These are phyloP conservation scores for Cudoniella acicularis DNA, from an alignment of 495 filamentous ascomycete genomes.

Conservation along the genomic window DNA sequence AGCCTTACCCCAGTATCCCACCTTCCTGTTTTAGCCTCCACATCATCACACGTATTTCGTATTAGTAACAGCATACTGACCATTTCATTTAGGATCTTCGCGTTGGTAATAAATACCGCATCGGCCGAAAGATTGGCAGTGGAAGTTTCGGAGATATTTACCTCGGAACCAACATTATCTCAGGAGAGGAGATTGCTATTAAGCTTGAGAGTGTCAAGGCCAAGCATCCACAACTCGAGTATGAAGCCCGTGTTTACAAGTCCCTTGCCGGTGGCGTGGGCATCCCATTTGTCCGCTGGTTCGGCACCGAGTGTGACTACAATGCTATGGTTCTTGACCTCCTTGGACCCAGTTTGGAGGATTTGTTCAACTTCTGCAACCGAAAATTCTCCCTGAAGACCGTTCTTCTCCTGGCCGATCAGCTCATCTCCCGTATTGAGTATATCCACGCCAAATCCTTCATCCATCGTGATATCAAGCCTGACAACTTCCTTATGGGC, in stretches of 20 bases:
- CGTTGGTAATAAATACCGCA: conserved; percentile 99
- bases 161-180: conserved; percentile 99
- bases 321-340: conserved; percentile 99
- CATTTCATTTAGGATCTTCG: conserved; percentile 76
- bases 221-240: conserved; percentile 99
- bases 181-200: conserved; percentile 98
- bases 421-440: conserved; percentile 98
- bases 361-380: conserved; percentile 99
- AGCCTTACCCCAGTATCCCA: conserved; percentile 16
- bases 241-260: conserved; percentile 99
- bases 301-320: conserved; percentile 99
- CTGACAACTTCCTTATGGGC: conserved; percentile 99
- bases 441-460: conserved; percentile 99
- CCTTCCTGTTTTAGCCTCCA: conserved; percentile 6
- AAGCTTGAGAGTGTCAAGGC: conserved; percentile 99
- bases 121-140: conserved; percentile 98
- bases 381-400: conserved; percentile 99
- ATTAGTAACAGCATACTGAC: conserved; percentile 30
- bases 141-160: conserved; percentile 99
- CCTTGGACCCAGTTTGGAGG: conserved; percentile 94
- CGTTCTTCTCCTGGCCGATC: conserved; percentile 95
- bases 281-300: conserved; percentile 99
- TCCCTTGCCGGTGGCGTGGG: conserved; percentile 97
- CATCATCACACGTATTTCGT: conserved; percentile 1
- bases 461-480: conserved; percentile 99